Evolutionary conservation across 169 alveolate species (phyloP).

Genomic region (Eimeria sp.): DNA sequence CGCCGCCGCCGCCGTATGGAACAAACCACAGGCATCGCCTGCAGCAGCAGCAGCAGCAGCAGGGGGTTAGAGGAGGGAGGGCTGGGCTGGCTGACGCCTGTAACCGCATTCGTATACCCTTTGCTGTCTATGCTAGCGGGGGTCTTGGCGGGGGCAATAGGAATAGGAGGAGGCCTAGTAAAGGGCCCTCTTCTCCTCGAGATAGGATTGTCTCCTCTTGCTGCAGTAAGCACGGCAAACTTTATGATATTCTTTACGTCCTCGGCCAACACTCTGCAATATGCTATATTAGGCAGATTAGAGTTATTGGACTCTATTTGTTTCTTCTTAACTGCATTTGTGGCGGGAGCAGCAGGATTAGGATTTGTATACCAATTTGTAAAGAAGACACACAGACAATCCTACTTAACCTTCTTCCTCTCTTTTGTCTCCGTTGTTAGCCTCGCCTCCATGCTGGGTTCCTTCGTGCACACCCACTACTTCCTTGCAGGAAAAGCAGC

Average conservation of each 20-base stretch:
- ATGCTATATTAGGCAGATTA: conserved; percentile 74
- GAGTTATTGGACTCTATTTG: conserved; percentile 6
- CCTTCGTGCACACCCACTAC: conserved; percentile 50
- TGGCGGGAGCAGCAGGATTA: conserved; percentile 77
- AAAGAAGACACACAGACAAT: conserved; percentile 61
- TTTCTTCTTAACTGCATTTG: conserved; percentile 60
- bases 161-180: conserved; percentile 83
- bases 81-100: conserved; percentile 77
- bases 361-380: conserved; percentile 44
- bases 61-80: conserved; percentile 64
- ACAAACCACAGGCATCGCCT: not conserved
- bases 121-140: conserved; percentile 74
- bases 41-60: conserved; percentile 1
- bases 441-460: conserved; percentile 63
- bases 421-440: conserved; percentile 66
- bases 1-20: conserved; percentile 22
- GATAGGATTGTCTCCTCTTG: conserved; percentile 76
- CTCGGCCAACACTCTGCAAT: conserved; percentile 77
- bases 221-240: conserved; percentile 82
- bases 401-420: conserved; percentile 71
- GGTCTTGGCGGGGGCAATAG: conserved; percentile 79
- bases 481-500: not conserved
- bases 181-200: conserved; percentile 84
- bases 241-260: conserved; percentile 84
- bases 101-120: conserved; percentile 73